Conservation (phyloP, 208 protist genomes). For the Acanthamoeba sp. region DNA sequence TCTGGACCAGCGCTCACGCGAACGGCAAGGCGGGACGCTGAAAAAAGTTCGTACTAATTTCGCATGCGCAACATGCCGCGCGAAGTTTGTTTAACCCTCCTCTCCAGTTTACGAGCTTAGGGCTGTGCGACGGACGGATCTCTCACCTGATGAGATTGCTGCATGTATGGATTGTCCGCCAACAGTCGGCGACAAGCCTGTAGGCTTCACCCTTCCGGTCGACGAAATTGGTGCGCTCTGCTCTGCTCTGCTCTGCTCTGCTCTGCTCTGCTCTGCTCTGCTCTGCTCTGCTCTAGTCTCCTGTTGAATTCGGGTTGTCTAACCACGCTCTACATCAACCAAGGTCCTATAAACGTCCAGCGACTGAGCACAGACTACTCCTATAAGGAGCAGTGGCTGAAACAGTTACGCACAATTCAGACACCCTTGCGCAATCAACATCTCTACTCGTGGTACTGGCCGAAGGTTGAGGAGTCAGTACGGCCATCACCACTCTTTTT, state of each 20-base stretch:
- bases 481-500: not conserved
- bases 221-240: conserved; percentile 12
- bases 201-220: conserved; percentile 21
- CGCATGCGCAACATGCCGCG: not conserved
- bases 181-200: not conserved
- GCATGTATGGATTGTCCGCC: conserved; percentile 25
- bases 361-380: not conserved
- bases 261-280: no score
- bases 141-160: not conserved
- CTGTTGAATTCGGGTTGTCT: not conserved
- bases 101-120: not conserved
- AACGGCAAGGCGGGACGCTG: not conserved
- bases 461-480: not conserved
- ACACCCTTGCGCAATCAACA: not conserved
- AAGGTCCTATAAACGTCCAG: not conserved
- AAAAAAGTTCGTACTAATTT: not conserved
- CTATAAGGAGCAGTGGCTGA: conserved; percentile 20
- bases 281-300: no score
- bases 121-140: not conserved
- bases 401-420: conserved; percentile 9
- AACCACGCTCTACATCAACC: not conserved
- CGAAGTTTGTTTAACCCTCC: no score
- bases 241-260: no score
- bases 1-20: not conserved
- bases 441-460: conserved; percentile 18